Conservation (phyloP, 2,329 filamentous ascomycete species). For the Aspergillus sp. region DNA sequence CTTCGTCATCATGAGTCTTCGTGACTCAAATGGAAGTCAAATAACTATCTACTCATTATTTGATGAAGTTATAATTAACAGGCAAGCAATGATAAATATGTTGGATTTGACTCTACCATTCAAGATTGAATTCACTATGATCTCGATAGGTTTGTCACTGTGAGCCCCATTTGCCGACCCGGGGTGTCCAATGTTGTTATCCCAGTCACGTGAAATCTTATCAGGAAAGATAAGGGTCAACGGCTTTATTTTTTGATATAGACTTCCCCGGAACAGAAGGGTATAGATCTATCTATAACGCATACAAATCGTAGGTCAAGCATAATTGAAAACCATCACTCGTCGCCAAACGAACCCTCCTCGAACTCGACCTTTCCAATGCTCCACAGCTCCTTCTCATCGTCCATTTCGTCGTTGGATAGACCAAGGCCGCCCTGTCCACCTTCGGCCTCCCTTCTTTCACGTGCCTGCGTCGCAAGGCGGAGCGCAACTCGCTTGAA, state of each 20-base stretch:
- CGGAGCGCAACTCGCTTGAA: constrained; percentile 90
- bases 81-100: too few relatives aligned
- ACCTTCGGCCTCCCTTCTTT: constrained; percentile 87
- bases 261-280: constrained; percentile 17
- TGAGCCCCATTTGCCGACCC: too few relatives aligned
- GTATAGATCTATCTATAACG: constrained; percentile 27
- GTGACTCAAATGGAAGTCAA: neutral
- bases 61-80: too few relatives aligned
- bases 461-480: constrained; percentile 80
- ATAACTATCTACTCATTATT: too few relatives aligned
- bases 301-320: constrained; percentile 14
- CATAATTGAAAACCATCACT: constrained; percentile 25
- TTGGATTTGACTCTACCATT: too few relatives aligned
- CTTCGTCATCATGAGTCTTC: neutral
- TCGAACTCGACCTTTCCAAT: constrained; percentile 85
- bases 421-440: constrained; percentile 82
- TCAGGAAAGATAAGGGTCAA: neutral
- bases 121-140: neutral
- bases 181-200: neutral
- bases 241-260: constrained; percentile 7
- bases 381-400: constrained; percentile 94
- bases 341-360: constrained; percentile 48
- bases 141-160: neutral
- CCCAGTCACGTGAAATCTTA: constrained; percentile 1
- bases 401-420: constrained; percentile 87